phyloP scores from a whole-genome alignment of 1,284 basidiomycete genomes.

The Coniferiporia sulphurascens region DNA sequence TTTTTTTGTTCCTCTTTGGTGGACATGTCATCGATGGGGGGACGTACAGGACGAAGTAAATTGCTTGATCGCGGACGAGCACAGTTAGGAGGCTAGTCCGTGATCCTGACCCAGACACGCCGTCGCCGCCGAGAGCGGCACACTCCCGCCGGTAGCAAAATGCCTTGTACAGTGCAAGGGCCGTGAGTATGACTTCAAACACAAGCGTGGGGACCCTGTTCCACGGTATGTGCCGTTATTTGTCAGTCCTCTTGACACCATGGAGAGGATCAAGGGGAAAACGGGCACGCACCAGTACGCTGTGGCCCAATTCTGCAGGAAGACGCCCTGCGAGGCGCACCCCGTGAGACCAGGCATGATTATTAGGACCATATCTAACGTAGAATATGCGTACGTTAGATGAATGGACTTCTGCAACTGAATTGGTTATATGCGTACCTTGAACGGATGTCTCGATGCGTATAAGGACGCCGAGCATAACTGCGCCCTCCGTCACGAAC shows the following conservation, averaged over 20 bases:
- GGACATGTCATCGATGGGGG: not conserved
- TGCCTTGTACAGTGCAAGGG: not conserved
- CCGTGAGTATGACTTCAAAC: constrained; percentile 6
- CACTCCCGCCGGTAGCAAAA: not conserved
- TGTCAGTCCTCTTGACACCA: not conserved
- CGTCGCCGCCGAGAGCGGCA: not conserved
- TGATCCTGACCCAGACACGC: too few species aligned
- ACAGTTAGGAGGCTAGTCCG: not conserved
- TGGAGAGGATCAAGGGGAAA: not conserved
- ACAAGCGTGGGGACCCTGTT: constrained; percentile 2
- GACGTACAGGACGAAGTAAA: constrained; percentile 17
- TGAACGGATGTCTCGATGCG: not conserved
- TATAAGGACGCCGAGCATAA: not conserved
- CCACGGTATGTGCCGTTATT: not conserved
- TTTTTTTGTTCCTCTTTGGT: not conserved
- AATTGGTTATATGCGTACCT: not conserved
- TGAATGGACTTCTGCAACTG: not conserved
- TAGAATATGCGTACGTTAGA: too few species aligned
- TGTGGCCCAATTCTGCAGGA: not conserved
- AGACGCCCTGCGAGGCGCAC: not conserved
- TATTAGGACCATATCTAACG: not conserved
- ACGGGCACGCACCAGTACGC: not conserved
- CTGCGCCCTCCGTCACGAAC: not conserved
- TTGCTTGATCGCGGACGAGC: constrained; percentile 8
- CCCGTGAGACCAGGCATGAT: not conserved